These are phyloP conservation scores for Caryopteris hybrid DNA, from an alignment of 305 asterid species.

Conservation along the genomic window DNA sequence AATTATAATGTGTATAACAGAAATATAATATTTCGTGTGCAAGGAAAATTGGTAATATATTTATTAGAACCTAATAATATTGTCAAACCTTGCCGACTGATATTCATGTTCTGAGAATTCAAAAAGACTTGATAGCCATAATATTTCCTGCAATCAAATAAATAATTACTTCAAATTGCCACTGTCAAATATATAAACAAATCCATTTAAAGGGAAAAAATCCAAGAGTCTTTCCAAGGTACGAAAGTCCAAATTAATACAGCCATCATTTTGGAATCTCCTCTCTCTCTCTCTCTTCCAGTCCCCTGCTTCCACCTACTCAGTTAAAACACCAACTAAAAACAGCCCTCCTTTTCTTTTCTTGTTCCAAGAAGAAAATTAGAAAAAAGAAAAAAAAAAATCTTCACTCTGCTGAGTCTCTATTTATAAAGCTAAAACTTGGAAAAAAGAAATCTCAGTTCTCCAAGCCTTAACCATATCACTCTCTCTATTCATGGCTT, in stretches of 20 bases:
- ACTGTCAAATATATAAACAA: background rate
- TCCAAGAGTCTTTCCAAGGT: background rate
- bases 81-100: too few relatives aligned
- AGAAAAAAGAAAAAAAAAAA: background rate
- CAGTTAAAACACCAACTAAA: background rate
- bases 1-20: too few relatives aligned
- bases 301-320: slow-evolving; percentile 17
- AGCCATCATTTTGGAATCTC: slow-evolving; percentile 20
- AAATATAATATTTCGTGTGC: too few relatives aligned
- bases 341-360: background rate
- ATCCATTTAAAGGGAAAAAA: background rate
- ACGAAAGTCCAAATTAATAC: slow-evolving; percentile 15
- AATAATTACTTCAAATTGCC: too few relatives aligned
- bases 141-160: too few relatives aligned
- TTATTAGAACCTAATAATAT: too few relatives aligned
- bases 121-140: too few relatives aligned
- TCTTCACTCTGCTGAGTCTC: background rate
- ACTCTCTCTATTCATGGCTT: slow-evolving; percentile 36
- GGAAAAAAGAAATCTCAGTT: background rate
- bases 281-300: background rate
- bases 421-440: background rate
- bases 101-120: too few relatives aligned
- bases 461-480: background rate
- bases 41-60: too few relatives aligned
- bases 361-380: background rate